A percentile compares a stretch with the other conserved stretches of the same genome.
Conservation (phyloP, 2,329 filamentous ascomycete genomes). For the Aspergillus latus region DNA sequence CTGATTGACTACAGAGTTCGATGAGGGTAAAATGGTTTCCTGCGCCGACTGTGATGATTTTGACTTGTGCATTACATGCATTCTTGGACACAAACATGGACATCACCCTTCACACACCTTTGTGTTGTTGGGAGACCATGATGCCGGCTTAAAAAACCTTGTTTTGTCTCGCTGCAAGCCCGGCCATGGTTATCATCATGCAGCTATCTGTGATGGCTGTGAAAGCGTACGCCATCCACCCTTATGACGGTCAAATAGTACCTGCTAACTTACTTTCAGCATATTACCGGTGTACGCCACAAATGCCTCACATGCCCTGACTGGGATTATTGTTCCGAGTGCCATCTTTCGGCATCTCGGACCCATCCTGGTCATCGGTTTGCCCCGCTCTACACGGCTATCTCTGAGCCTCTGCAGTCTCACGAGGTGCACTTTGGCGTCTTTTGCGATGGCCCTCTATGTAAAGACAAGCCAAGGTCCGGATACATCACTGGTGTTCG, state of each 20-base stretch:
- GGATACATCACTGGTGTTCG: constrained; percentile 76
- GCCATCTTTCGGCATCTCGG: constrained; percentile 64
- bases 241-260: neutral
- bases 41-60: constrained; percentile 85
- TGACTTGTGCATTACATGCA: constrained; percentile 85
- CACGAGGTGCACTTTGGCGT: constrained; percentile 72
- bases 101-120: constrained; percentile 90
- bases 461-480: constrained; percentile 53
- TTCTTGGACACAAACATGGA: constrained; percentile 73
- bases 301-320: constrained; percentile 97
- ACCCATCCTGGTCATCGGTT: constrained; percentile 85
- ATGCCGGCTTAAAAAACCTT: constrained; percentile 60
- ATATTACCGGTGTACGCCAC: constrained; percentile 84
- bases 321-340: constrained; percentile 89
- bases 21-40: constrained; percentile 78
- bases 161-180: constrained; percentile 70
- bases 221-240: constrained; percentile 57
- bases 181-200: constrained; percentile 78
- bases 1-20: constrained; percentile 56
- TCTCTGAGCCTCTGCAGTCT: constrained; percentile 48
- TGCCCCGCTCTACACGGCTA: constrained; percentile 77
- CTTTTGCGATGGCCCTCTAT: constrained; percentile 92
- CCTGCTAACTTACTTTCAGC: constrained; percentile 45
- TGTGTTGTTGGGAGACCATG: constrained; percentile 50
- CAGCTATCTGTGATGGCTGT: constrained; percentile 92